phyloP scores from a whole-genome alignment of 495 filamentous ascomycete genomes.

The Xylaria telfairii region DNA sequence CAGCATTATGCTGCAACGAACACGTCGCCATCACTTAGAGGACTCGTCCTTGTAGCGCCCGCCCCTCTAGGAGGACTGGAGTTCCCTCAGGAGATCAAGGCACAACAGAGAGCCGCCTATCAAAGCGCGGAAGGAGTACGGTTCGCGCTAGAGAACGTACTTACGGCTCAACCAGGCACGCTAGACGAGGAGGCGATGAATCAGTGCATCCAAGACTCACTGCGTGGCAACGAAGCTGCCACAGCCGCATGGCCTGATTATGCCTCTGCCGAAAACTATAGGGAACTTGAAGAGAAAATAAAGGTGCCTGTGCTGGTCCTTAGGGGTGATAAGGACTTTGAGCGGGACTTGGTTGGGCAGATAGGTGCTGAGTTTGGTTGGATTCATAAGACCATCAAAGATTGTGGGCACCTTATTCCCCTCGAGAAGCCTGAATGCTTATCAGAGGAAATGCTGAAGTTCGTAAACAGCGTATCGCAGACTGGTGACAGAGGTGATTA shows the following conservation, averaged over 20 bases:
- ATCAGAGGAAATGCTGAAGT: not conserved
- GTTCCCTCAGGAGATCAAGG: not conserved
- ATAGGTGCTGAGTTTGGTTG: not conserved
- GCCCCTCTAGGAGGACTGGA: slow-evolving; percentile 2
- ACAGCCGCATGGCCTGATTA: slow-evolving; percentile 15
- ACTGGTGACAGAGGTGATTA: too few relatives aligned
- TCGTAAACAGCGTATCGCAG: not conserved
- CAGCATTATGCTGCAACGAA: slow-evolving; percentile 9
- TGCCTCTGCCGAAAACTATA: not conserved
- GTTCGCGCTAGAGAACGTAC: slow-evolving; percentile 1
- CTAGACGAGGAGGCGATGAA: not conserved
- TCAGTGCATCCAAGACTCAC: slow-evolving; percentile 11
- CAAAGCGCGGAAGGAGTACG: not conserved
- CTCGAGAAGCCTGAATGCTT: slow-evolving; percentile 1
- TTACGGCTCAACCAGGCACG: not conserved
- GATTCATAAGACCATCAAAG: slow-evolving; percentile 1
- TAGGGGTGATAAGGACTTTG: slow-evolving; percentile 13
- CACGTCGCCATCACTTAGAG: not conserved
- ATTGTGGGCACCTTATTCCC: slow-evolving; percentile 20
- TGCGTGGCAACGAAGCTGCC: slow-evolving; percentile 14
- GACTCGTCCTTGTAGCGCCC: slow-evolving; percentile 4
- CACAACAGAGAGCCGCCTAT: slow-evolving; percentile 7
- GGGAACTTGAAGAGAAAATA: not conserved
- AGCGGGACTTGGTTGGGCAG: not conserved
- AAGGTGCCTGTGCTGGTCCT: slow-evolving; percentile 9